Conservation (phyloP, 768 basidiomycete genomes). For the Boletus pseudo-olivaceus region DNA sequence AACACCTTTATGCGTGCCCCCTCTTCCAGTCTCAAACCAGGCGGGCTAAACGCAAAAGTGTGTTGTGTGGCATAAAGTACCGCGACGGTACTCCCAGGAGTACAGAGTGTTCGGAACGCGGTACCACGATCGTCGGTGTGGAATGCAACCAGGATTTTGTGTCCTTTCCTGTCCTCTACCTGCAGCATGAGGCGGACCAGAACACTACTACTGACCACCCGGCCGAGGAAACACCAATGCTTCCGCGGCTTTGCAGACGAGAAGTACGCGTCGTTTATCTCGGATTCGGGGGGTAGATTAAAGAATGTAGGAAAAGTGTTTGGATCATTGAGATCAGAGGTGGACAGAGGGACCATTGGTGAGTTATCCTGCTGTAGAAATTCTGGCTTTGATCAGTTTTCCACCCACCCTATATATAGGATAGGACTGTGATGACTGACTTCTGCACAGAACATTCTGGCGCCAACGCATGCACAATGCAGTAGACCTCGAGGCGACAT, state of each 20-base stretch:
- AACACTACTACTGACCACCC: slow-evolving; percentile 21
- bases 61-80: slow-evolving; percentile 32
- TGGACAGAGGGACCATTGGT: slow-evolving; percentile 17
- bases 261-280: slow-evolving; percentile 15
- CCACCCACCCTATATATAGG: slow-evolving; percentile 14
- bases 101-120: slow-evolving; percentile 19
- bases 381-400: background rate
- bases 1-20: slow-evolving; percentile 23
- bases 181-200: slow-evolving; percentile 29
- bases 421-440: background rate
- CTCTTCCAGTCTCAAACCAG: slow-evolving; percentile 29
- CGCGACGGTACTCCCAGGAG: slow-evolving; percentile 28
- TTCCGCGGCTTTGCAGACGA: slow-evolving; percentile 25
- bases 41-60: slow-evolving; percentile 28
- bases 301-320: slow-evolving; percentile 23
- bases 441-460: background rate
- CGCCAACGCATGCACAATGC: background rate
- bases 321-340: slow-evolving; percentile 27
- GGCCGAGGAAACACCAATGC: slow-evolving; percentile 32
- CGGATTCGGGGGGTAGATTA: slow-evolving; percentile 23
- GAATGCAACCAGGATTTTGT: slow-evolving; percentile 25
- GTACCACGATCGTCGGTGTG: slow-evolving; percentile 31
- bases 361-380: slow-evolving; percentile 1
- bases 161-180: slow-evolving; percentile 28
- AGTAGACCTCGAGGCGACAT: background rate